Conservation (phyloP, 1,284 basidiomycete species). For the Pseudozyma thailandica region DNA sequence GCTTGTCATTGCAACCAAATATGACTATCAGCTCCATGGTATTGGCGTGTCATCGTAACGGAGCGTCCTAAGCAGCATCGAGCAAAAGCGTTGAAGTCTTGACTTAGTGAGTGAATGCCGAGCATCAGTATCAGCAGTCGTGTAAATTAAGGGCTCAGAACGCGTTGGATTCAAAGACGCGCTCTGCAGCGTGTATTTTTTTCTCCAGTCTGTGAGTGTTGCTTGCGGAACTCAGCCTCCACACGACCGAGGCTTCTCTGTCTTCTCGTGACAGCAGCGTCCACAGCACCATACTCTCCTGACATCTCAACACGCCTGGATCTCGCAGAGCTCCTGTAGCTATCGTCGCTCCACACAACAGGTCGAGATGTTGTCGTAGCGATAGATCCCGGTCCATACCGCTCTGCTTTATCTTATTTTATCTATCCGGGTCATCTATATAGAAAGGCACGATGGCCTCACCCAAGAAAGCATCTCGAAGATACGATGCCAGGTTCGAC, state of each 20-base stretch:
- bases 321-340: not conserved
- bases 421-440: not conserved
- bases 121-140: conserved; percentile 1
- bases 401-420: conserved; percentile 22
- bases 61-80: not conserved
- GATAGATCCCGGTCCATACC: not conserved
- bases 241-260: conserved; percentile 15
- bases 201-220: conserved; percentile 5
- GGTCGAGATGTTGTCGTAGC: conserved; percentile 19
- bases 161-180: conserved; percentile 26
- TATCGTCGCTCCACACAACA: not conserved
- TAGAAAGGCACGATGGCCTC: conserved; percentile 19
- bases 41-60: not conserved
- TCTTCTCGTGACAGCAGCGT: not conserved
- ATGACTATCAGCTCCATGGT: not conserved
- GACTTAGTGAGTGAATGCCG: no score
- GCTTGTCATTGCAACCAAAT: not conserved
- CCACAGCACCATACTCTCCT: not conserved
- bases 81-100: no score
- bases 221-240: conserved; percentile 37
- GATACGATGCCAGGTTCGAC: conserved; percentile 34
- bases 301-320: not conserved
- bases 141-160: conserved; percentile 8
- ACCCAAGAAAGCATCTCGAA: conserved; percentile 39
- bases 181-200: conserved; percentile 26